These are phyloP conservation scores for Fulvia fulva DNA, from an alignment of 2,329 filamentous ascomycete genomes.

Conservation along the genomic window DNA sequence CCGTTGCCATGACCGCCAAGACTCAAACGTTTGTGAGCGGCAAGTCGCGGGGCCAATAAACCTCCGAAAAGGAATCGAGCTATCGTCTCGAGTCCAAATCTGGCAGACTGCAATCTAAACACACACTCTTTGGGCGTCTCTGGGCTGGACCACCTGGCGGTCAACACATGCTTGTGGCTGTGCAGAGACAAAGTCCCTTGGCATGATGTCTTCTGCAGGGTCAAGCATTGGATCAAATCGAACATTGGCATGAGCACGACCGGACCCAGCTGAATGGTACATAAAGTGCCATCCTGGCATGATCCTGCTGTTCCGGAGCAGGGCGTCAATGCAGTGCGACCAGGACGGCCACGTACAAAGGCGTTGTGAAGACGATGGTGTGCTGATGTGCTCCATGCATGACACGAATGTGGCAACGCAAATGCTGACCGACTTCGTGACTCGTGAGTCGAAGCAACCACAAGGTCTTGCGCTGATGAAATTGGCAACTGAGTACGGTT, in stretches of 20 bases:
- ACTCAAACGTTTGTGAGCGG: neutral
- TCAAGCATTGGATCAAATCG: neutral
- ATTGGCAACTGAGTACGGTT: neutral
- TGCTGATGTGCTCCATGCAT: neutral
- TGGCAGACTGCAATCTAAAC: neutral
- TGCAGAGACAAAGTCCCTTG: neutral
- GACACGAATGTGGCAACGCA: neutral
- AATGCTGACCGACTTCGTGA: neutral
- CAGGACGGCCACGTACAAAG: neutral
- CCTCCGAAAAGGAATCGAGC: neutral
- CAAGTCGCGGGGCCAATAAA: neutral
- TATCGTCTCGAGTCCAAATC: neutral
- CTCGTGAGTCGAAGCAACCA: neutral
- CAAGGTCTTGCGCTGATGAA: neutral
- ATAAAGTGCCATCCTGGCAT: neutral
- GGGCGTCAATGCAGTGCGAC: neutral
- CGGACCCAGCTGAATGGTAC: neutral
- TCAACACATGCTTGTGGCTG: neutral
- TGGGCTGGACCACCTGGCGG: neutral
- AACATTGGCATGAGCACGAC: neutral
- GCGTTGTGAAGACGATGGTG: neutral
- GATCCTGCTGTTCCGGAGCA: neutral
- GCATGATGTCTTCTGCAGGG: neutral
- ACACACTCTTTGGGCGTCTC: neutral
- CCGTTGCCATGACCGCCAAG: neutral